Base-by-base conservation (phyloP, 495 filamentous ascomycete species). In the Penicillium cataractarum region DNA sequence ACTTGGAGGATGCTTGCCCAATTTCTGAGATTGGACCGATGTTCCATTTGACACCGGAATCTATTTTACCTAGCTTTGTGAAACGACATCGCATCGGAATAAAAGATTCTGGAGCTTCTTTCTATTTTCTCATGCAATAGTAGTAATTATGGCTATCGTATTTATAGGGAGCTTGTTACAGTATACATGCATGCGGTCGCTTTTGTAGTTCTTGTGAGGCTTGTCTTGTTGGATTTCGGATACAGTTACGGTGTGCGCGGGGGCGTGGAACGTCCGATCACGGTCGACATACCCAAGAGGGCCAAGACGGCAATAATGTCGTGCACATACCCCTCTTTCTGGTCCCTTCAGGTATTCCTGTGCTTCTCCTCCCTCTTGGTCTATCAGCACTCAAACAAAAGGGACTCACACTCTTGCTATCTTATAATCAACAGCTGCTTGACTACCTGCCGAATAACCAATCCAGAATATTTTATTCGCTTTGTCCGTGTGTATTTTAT, bases 151-250 rank as follows among this genome's bases (percentile, higher is more conserved):
- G 29, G 29, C 29, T 31, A 31, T 31, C 29, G 29, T 31, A 31
- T 31, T 31, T 31, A 31, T 31, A 31, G 29, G 29, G 29, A 31
- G 29, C 29, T 31, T 31, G 29, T 31, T 31, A 31, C 29, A 31
- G 29, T 31, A 31, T 31, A 31, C 29, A 31, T 31, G 29, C 29
- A 31, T 31, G 29, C 29, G 29, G 29, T 31, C 29, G 29, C 29
- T 31, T 31, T 31, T 31, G 29, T 10, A 42, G 13, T 42, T 42
- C 19, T 17, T 42, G 39, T 10, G 39, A 10, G 39, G 39, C 39
- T 42, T 42, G 39, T 42, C 39, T 42, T 42, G 39, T 42, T 42
- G 39, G 39, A 42, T 42, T 42, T 42, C 39, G 39, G 39, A 42
- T 42, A 42, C 39, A 42, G 39, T 42, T 42, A 42, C 39, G 39